A percentile compares a stretch with the other conserved stretches of the same genome.
phyloP scores from a whole-genome alignment of 345 rosid species.

The Arabidopsis arenosa region DNA sequence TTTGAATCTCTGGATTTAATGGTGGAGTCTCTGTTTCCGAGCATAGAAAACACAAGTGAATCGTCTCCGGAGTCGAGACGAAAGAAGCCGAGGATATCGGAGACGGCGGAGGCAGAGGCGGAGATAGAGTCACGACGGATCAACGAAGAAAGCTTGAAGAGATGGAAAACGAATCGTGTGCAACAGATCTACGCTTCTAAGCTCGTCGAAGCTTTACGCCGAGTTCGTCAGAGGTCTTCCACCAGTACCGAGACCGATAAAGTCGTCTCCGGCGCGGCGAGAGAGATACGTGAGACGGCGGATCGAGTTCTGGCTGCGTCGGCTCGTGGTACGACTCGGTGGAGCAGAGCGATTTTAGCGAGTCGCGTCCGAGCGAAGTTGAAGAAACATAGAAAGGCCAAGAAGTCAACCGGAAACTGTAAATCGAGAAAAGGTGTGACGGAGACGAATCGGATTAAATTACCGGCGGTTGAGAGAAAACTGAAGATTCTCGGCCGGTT shows the following conservation, averaged over 20 bases:
- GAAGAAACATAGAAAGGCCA: conserved; percentile 58
- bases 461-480: conserved; percentile 63
- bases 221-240: conserved; percentile 44
- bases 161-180: conserved; percentile 66
- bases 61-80: conserved; percentile 47
- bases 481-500: conserved; percentile 61
- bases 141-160: conserved; percentile 41
- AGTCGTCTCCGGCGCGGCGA: conserved; percentile 25
- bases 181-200: conserved; percentile 74
- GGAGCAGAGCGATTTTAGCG: conserved; percentile 79
- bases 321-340: conserved; percentile 63
- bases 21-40: conserved; percentile 45
- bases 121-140: conserved; percentile 13
- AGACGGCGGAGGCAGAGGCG: conserved; percentile 20
- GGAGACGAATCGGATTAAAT: conserved; percentile 37
- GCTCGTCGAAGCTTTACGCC: conserved; percentile 70
- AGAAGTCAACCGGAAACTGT: conserved; percentile 38
- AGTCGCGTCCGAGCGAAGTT: conserved; percentile 48
- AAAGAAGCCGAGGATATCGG: conserved; percentile 59
- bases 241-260: conserved; percentile 46
- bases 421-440: conserved; percentile 45
- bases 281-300: conserved; percentile 61
- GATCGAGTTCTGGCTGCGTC: conserved; percentile 67
- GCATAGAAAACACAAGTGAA: conserved; percentile 39
- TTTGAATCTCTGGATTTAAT: conserved; percentile 25